These are phyloP conservation scores for Dentipellis sp. DNA, from an alignment of 768 basidiomycete species.

Conservation along the genomic window DNA sequence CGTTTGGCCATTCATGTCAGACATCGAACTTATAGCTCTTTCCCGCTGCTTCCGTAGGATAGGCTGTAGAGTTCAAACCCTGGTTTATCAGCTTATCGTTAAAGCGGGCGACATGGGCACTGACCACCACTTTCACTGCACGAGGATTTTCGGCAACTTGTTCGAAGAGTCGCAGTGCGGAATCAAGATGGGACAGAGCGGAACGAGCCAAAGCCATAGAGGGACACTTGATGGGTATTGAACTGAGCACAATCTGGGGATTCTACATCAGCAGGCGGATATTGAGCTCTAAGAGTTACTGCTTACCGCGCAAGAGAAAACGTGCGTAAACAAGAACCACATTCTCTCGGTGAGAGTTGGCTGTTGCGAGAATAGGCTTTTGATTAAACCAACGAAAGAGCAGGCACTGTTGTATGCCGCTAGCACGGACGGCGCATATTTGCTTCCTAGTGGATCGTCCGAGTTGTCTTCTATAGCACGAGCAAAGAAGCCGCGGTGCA, in stretches of 20 bases:
- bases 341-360: constrained; percentile 57
- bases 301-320: constrained; percentile 61
- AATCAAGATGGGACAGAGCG: constrained; percentile 59
- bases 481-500: constrained; percentile 70
- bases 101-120: constrained; percentile 15
- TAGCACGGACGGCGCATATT: constrained; percentile 57
- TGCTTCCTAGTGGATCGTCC: constrained; percentile 58
- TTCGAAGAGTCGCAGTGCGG: constrained; percentile 48
- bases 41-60: constrained; percentile 49
- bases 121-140: constrained; percentile 50
- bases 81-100: not conserved
- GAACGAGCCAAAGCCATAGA: constrained; percentile 57
- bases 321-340: constrained; percentile 69
- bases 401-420: constrained; percentile 65
- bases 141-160: constrained; percentile 43
- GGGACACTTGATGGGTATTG: constrained; percentile 53
- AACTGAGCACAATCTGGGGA: constrained; percentile 55
- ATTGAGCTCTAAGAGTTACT: not conserved
- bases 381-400: constrained; percentile 55
- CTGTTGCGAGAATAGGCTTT: constrained; percentile 56
- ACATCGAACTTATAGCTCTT: constrained; percentile 31
- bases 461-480: constrained; percentile 57
- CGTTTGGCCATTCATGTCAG: constrained; percentile 22
- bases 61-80: constrained; percentile 30
- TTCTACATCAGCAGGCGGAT: not conserved